Evolutionary conservation across 805 yeast genomes (phyloP), one percentile per base, ranked within the genome.

Genomic region (Candida ascalaphidarum): DNA sequence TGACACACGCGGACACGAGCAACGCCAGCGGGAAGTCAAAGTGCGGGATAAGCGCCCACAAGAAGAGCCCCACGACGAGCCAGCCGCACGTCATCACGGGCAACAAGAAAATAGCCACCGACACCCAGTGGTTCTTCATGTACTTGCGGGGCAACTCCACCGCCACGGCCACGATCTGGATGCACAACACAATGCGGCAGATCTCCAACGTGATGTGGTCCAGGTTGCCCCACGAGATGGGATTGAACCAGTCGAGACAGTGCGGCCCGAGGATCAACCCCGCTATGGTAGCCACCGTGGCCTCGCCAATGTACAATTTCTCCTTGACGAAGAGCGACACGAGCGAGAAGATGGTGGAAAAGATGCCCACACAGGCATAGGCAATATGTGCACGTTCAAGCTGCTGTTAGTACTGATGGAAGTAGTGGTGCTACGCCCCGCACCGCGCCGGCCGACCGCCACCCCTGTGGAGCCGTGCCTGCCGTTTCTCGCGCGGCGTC

Each of bases 21-120:
- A 86, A 65, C 3, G 84, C 77, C 27, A 77, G 82, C 13, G 81
- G 52, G 59, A 86, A 84, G 31, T 70, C 60, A 33, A 86, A 62
- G 7, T 77, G 71, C 1, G 92, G 89, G 20, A 88, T 76, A 17
- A 88, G 57, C 14, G 69, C 65, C 81, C 86, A 88, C 22, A 84
- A 68, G 43, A 84, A 83, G 2, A 79, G 63, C 0, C 94, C 89
- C 16, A 84, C 78, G 2, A 83, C 59, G 23, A 86, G 55, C 96
- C 96, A 86, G 14, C 96, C 96, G 30, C 63, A 63, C 2, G 94
- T 80, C 96, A 86, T 86, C 15, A 82, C 92, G 2, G 94, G 95
- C 18, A 85, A 64, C 25, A 86, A 64, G 26, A 86, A 66, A 50
- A 81, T 66, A 13, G 74, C 53, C 11, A 88, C 86, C 0, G 94